Base-by-base conservation (phyloP, 2,329 filamentous ascomycete genomes). In the Talaromyces marneffei region DNA sequence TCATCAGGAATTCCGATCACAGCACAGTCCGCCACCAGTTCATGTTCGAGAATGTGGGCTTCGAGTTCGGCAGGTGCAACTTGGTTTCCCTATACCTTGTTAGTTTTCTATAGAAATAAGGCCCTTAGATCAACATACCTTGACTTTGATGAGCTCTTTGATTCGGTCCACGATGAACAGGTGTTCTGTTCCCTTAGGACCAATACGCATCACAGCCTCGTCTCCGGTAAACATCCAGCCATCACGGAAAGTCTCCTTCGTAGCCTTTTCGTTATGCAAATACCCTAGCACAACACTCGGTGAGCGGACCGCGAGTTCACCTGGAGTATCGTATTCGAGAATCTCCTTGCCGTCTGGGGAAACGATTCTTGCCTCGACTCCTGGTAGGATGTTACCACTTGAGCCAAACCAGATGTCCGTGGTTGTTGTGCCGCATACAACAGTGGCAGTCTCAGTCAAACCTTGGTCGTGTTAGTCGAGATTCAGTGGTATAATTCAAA, bases 181-280 rank as follows among this genome's bases (percentile, higher is more conserved):
- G 69, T 97, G 92, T 74, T 96, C 91, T 65, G 87, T 78, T 2
- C 90, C 91, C 2, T 80, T 78, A 0, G 84, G 81, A 7, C 85
- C 79, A 68, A 84, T 82, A 2, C 83, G 81, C 10, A 95, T 78
- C 2, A 93, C 79, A 0, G 88, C 91, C 72, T 95, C 90, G 68
- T 97, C 92, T 5, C 92, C 92, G 0, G 92, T 96, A 42, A 84
- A 84, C 81, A 96, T 85, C 85, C 91, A 94, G n/a, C 81, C 80
- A 65, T 92, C 87, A 1, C 86, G 80, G 69, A 91, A 97, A 0
- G 92, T 94, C 71, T 95, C 91, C 57, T 83, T 80, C 20, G 87
- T 95, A 2, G 92, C 91, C 69, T 89, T 87, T 48, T 89, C 86
- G 70, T 96, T 96, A 76, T 95, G 89, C 58, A 96, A 78, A 67